These are phyloP conservation scores for Vaccinium macrocarpon DNA, from an alignment of 148 eudicot species.

Conservation along the genomic window DNA sequence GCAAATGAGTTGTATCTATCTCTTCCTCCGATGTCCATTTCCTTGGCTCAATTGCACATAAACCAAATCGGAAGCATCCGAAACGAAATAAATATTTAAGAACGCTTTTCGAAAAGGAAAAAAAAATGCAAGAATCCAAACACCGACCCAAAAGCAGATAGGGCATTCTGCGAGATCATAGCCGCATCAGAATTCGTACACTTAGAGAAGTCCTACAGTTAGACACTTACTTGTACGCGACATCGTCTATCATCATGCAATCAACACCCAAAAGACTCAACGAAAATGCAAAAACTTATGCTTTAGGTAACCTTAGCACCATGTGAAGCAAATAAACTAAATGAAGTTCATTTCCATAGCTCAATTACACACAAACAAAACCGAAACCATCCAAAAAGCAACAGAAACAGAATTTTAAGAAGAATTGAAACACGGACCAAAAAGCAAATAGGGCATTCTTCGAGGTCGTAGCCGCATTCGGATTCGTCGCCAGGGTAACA, in stretches of 20 bases:
- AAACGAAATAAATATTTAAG: neutral
- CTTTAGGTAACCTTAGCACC: neutral
- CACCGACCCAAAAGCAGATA: constrained; percentile 89
- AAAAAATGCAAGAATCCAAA: neutral
- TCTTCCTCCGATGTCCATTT: neutral
- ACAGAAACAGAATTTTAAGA: neutral
- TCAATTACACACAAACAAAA: neutral
- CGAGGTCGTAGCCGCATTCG: constrained; percentile 43
- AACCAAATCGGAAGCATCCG: neutral
- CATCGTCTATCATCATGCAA: neutral
- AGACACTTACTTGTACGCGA: neutral
- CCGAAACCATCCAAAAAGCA: neutral
- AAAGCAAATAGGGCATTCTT: constrained; percentile 99
- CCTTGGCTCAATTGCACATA: neutral
- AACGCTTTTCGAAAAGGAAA: too few relatives aligned
- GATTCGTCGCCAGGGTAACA: constrained; percentile 87
- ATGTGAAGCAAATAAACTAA: neutral
- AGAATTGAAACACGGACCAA: constrained; percentile 53
- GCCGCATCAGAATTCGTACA: constrained; percentile 31
- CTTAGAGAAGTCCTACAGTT: neutral
- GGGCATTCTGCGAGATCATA: constrained; percentile 85
- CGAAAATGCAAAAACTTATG: neutral
- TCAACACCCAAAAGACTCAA: neutral
- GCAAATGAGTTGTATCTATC: neutral
- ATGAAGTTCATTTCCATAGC: neutral